These are phyloP conservation scores for Microsporum canis DNA, from an alignment of 2,329 filamentous ascomycete genomes.

Conservation along the genomic window DNA sequence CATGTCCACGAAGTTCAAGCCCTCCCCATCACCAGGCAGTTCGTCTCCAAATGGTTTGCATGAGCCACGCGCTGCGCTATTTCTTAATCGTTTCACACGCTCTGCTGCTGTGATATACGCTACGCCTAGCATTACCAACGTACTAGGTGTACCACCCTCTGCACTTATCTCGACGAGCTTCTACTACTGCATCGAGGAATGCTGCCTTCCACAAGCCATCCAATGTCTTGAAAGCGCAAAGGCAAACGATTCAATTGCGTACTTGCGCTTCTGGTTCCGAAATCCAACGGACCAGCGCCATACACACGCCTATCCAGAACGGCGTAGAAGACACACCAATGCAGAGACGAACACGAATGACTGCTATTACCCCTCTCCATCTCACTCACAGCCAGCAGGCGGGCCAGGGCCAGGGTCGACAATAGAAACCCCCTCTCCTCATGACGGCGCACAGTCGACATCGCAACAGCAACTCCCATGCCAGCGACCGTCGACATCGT, in stretches of 20 bases:
- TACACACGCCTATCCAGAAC: not conserved
- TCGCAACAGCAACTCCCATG: not conserved
- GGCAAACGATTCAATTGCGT: conserved; percentile 81
- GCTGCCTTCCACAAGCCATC: conserved; percentile 64
- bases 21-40: conserved; percentile 37
- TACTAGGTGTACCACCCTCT: conserved; percentile 60
- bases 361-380: not conserved
- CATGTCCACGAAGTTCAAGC: conserved; percentile 62
- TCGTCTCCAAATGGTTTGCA: conserved; percentile 39
- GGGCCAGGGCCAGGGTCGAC: not conserved
- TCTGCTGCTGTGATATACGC: conserved; percentile 79
- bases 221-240: conserved; percentile 74
- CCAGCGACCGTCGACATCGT: not conserved
- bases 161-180: conserved; percentile 67
- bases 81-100: conserved; percentile 75
- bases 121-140: conserved; percentile 61
- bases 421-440: not conserved
- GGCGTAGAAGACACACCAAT: not conserved
- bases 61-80: conserved; percentile 72
- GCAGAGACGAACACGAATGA: not conserved
- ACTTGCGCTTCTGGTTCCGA: conserved; percentile 73
- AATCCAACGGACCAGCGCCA: not conserved
- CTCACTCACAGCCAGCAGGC: not conserved
- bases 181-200: conserved; percentile 74
- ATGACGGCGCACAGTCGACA: not conserved